phyloP scores from a whole-genome alignment of 306 rosid species.

The Rosa lucieae region DNA sequence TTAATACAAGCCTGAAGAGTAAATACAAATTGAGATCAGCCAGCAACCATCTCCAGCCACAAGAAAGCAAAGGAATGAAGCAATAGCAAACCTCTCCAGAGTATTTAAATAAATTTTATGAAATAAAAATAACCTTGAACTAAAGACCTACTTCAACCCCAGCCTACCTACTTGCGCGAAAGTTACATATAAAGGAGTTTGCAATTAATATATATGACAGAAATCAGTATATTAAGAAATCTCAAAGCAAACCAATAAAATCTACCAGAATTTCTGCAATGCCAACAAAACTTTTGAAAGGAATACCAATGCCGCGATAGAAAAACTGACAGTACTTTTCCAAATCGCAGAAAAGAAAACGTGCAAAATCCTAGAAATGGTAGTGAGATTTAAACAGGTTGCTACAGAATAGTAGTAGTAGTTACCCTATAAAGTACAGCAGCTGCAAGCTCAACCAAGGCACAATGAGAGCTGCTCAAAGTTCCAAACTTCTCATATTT shows the following conservation, averaged over 20 bases:
- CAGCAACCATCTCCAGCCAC: conserved; percentile 20
- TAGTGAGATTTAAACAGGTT: neutral
- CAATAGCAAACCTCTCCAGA: conserved; percentile 13
- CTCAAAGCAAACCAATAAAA: conserved; percentile 9
- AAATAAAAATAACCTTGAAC: neutral
- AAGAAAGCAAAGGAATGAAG: neutral
- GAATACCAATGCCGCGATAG: neutral
- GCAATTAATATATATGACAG: neutral
- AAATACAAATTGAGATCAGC: conserved; percentile 3
- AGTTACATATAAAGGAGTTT: neutral
- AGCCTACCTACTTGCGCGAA: conserved; percentile 12
- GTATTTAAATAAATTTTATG: neutral
- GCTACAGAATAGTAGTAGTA: conserved; percentile 18
- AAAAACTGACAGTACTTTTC: neutral
- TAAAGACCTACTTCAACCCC: conserved; percentile 4
- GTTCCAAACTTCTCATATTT: conserved; percentile 84
- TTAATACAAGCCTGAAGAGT: conserved; percentile 68
- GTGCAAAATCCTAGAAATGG: neutral
- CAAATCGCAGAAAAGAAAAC: neutral
- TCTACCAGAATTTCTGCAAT: conserved; percentile 10
- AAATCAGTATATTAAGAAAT: conserved; percentile 10
- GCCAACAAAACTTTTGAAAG: conserved; percentile 13
- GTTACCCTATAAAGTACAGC: conserved; percentile 70
- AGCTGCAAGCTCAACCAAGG: conserved; percentile 87
- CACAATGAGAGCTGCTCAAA: conserved; percentile 64